Evolutionary conservation across 1,284 basidiomycete genomes (phyloP), one percentile per base, ranked within the genome.

Genomic region (Pyrrhoderma lamaoense): DNA sequence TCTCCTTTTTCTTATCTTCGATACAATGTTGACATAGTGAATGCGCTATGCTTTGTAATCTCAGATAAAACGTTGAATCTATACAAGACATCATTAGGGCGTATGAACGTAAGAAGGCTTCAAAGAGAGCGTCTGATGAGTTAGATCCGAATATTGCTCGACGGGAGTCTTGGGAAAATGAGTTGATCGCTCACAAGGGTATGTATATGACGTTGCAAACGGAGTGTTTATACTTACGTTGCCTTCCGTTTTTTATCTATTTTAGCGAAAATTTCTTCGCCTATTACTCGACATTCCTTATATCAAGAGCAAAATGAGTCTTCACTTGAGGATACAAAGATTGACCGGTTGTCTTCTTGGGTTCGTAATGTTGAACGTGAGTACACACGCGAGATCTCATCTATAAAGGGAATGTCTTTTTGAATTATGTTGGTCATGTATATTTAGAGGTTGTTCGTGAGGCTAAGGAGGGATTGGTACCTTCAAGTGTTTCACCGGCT

Each of bases 301-400:
- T 72, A 70, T 39, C 76, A 69, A 57, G 77, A 78, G 54, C 73
- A 70, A 38, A 76, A 69, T 57, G 77, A 78, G 54, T 71, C 70
- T 37, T 59, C 76, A 19, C 76, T 50, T 25, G 74, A 70, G 31
- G 80, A 82, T 55, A 74, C 73, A 35, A 72, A 74, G 40, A 65
- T 71, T 35, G 85, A 89, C 59, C 70, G 86, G 50, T 79, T 89
- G 80, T 75, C 78, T 1, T 67, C 80, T 47, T 89, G 86, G 87
- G 82, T 87, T 65, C 76, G 76, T 58, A 85, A 78, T 52, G 83
- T 88, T 8, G 85, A 89, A 66, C 82, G 85, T 89, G 62, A 61
- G 85, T 74, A 4, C 50, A 49, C 49, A 45, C 49, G 36, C 1
- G 18, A 7, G 8, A 23, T 38, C 31, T 43, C 13, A 8, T 52